Percentiles rank a stretch among this genome's conserved stretches.
Conservation (phyloP, 2,329 filamentous ascomycete species). For the Pestalotiopsis sp. region DNA sequence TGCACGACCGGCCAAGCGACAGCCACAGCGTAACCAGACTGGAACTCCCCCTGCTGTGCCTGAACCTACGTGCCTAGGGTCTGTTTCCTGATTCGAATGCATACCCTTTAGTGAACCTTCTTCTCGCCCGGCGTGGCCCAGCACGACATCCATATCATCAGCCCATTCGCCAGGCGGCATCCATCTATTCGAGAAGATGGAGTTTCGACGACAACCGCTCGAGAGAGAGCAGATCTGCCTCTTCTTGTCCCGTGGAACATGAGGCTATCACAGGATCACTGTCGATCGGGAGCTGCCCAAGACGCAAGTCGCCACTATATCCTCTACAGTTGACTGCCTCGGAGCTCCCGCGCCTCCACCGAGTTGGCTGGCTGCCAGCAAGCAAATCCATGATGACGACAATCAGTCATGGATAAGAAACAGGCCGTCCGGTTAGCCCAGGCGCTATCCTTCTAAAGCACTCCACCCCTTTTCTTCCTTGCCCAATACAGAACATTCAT, state of each 20-base stretch:
- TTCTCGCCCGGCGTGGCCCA: conserved; percentile 1
- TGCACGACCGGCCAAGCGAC: background rate
- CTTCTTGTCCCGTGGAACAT: background rate
- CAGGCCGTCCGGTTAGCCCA: background rate
- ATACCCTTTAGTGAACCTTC: background rate
- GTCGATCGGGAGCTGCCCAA: background rate
- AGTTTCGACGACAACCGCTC: background rate
- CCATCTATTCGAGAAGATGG: background rate
- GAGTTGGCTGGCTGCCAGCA: background rate
- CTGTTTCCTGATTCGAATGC: background rate
- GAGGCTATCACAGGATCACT: background rate
- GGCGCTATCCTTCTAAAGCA: background rate
- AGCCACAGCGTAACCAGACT: background rate
- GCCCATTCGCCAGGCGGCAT: background rate
- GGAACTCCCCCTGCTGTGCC: conserved; percentile 4
- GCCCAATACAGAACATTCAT: conserved; percentile 4
- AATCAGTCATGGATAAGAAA: conserved; percentile 3
- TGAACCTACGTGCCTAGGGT: background rate
- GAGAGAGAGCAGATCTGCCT: background rate
- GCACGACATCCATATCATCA: background rate
- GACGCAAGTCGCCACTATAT: background rate
- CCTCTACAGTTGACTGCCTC: background rate
- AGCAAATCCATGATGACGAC: conserved; percentile 3
- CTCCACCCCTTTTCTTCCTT: conserved; percentile 1
- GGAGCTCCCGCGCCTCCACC: conserved; percentile 5